Evolutionary conservation across 2,329 filamentous ascomycete species (phyloP).

Genomic region (Ceratocystis huliohia): DNA sequence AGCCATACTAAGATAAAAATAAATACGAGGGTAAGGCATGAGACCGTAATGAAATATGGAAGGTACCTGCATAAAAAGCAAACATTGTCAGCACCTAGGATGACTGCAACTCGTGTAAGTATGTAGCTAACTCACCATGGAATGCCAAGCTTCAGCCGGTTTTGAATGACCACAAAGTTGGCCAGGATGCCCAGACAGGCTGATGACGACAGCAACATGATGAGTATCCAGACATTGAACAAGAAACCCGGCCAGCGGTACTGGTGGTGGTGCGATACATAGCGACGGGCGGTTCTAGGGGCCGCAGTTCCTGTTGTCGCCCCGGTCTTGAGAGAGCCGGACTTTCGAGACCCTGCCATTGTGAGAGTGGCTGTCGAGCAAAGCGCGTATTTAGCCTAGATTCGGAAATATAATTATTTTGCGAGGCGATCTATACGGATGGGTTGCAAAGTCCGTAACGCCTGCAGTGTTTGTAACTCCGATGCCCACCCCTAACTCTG

Average conservation of each 20-base stretch:
- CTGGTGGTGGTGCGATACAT: constrained; percentile 38
- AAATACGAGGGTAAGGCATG: constrained; percentile 49
- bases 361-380: neutral
- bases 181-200: constrained; percentile 48
- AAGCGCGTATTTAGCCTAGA: neutral
- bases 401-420: neutral
- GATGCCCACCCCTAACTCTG: too few relatives aligned
- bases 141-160: constrained; percentile 39
- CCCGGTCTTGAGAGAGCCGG: neutral
- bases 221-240: constrained; percentile 54
- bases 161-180: constrained; percentile 47
- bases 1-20: constrained; percentile 52
- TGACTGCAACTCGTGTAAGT: too few relatives aligned
- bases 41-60: constrained; percentile 50
- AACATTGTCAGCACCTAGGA: too few relatives aligned
- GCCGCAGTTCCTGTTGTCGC: neutral
- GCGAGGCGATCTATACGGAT: too few relatives aligned
- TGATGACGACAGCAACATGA: constrained; percentile 44
- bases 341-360: neutral
- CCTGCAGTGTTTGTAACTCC: too few relatives aligned
- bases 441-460: too few relatives aligned
- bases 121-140: constrained; percentile 41
- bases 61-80: constrained; percentile 43
- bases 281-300: constrained; percentile 11
- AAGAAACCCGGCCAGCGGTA: constrained; percentile 59